Evolutionary conservation across 805 yeast genomes (phyloP), one percentile per base, ranked within the genome.

Genomic region (Metschnikowia kunwiensis): DNA sequence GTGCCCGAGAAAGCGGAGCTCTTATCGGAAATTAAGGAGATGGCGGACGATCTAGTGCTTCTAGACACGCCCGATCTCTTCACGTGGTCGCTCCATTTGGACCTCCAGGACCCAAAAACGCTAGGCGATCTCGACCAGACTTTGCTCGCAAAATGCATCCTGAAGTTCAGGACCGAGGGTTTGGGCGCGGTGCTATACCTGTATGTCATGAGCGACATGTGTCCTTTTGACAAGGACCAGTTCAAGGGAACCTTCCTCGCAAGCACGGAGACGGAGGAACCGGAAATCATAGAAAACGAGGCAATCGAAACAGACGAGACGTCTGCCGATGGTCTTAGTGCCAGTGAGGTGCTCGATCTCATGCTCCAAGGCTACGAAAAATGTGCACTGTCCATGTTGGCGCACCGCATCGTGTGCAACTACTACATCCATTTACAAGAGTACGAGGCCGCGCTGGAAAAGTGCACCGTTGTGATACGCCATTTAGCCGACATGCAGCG

Each of bases 41-140:
- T 78, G 72, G 76, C 78, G 0, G 80, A 77, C 10, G 94, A 83
- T 23, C 76, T 89, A 80, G 77, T 88, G 3, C 61, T 82, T 11
- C 76, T 91, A 11, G 73, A 77, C 25, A 75, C 81, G 15, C 70
- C 72, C 1, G 78, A 78, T 5, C 65, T 75, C 24, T 62, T 73
- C 20, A 86, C 88, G 1, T 89, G 96, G 95, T 68, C 72, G 24
- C 52, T 80, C 8, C 77, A 77, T 50, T 74, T 87, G 39, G 93
- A 88, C 45, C 83, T 91, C 82, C 47, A 64, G 17, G 95, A 88
- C 56, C 72, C 70, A 6, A 54, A 54, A 5, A 60, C 68, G 4
- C 55, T 87, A 5, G 58, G 64, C 7, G 70, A 72, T 2, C 54
- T 83, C 31, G 80, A 80, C 33, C 51, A 65, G 12, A 52, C 46